A percentile compares a stretch with the other conserved stretches of the same genome.
phyloP scores from a whole-genome alignment of 2,329 filamentous ascomycete genomes.

The Ambrosiella xylebori region DNA sequence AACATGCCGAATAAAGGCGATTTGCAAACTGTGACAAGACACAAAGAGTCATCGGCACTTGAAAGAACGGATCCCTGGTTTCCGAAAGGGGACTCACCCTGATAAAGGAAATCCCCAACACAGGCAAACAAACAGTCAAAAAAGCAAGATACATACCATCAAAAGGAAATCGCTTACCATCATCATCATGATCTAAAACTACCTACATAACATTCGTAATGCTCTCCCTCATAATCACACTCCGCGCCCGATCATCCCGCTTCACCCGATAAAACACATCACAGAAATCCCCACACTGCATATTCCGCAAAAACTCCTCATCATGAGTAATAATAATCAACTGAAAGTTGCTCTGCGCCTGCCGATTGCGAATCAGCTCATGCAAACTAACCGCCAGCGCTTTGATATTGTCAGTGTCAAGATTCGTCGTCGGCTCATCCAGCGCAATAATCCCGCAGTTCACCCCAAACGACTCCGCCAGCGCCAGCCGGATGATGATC shows the following conservation, averaged over 20 bases:
- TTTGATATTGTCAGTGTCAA: slow-evolving; percentile 87
- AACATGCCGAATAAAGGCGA: too few species aligned
- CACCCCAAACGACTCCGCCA: slow-evolving; percentile 90
- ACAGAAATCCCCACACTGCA: slow-evolving; percentile 86
- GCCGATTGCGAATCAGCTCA: slow-evolving; percentile 67
- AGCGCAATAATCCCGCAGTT: slow-evolving; percentile 94
- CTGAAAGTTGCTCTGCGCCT: slow-evolving; percentile 87
- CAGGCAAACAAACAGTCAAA: too few species aligned
- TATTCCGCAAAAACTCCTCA: slow-evolving; percentile 82
- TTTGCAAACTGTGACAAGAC: too few species aligned
- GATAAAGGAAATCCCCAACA: too few species aligned
- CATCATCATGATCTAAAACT: neutral
- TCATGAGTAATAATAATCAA: slow-evolving; percentile 98
- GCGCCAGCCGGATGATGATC: slow-evolving; percentile 91
- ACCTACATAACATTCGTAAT: slow-evolving; percentile 31
- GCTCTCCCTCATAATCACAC: slow-evolving; percentile 57
- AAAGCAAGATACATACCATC: too few species aligned
- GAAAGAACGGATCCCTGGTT: too few species aligned
- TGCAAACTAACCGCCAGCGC: slow-evolving; percentile 72
- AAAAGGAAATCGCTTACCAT: neutral
- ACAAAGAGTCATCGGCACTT: too few species aligned
- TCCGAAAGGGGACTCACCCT: too few species aligned
- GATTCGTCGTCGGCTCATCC: slow-evolving; percentile 93
- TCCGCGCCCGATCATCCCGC: slow-evolving; percentile 72
- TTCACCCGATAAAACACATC: slow-evolving; percentile 83